These are phyloP conservation scores for Alternaria conjuncta DNA, from an alignment of 2,329 filamentous ascomycete genomes.

Conservation along the genomic window DNA sequence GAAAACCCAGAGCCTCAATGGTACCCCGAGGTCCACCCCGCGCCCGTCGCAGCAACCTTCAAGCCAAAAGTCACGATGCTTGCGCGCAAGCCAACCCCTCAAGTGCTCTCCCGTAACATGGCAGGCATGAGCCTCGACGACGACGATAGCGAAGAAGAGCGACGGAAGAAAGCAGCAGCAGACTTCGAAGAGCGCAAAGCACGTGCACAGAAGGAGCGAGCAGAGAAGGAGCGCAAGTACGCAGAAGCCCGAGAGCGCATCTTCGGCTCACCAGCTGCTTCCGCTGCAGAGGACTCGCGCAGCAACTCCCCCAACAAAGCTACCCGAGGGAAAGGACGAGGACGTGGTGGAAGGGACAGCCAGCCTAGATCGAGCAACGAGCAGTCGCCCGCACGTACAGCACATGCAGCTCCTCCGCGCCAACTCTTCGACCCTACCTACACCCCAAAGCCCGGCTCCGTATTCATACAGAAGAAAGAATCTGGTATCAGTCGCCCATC, in stretches of 20 bases:
- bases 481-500: slow-evolving; percentile 56
- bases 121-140: slow-evolving; percentile 55
- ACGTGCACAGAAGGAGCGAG: slow-evolving; percentile 78
- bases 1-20: slow-evolving; percentile 77
- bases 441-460: slow-evolving; percentile 66
- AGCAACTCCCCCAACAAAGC: slow-evolving; percentile 44
- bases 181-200: slow-evolving; percentile 78
- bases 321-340: slow-evolving; percentile 46
- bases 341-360: slow-evolving; percentile 46
- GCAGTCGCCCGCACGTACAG: slow-evolving; percentile 42
- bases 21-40: slow-evolving; percentile 71
- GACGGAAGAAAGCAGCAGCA: slow-evolving; percentile 65
- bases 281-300: slow-evolving; percentile 44
- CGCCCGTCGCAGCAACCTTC: slow-evolving; percentile 73
- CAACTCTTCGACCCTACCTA: slow-evolving; percentile 83
- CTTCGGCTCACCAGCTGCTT: slow-evolving; percentile 67
- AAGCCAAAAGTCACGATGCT: slow-evolving; percentile 85
- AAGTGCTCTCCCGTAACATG: slow-evolving; percentile 65
- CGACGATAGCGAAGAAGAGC: slow-evolving; percentile 70
- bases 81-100: slow-evolving; percentile 75
- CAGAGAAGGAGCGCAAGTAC: slow-evolving; percentile 90
- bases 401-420: slow-evolving; percentile 45
- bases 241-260: slow-evolving; percentile 87
- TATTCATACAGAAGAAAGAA: slow-evolving; percentile 53
- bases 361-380: slow-evolving; percentile 48